These are phyloP conservation scores for Stenocarpella maydis DNA, from an alignment of 2,329 filamentous ascomycete genomes.

Conservation along the genomic window DNA sequence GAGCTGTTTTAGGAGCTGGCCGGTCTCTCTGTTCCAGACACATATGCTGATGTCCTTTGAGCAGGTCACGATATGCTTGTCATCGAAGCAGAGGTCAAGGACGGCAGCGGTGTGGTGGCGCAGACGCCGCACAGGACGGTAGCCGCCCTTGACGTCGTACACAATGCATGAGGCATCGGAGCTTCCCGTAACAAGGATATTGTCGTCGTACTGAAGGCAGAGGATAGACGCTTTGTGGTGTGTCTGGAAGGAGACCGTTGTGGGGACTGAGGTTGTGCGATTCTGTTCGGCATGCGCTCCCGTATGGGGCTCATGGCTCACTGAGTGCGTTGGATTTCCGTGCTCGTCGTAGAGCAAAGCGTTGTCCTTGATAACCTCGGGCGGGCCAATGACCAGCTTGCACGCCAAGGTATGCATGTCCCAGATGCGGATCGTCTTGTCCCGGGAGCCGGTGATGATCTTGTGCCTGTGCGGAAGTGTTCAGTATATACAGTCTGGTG, in stretches of 20 bases:
- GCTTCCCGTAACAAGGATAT: slow-evolving; percentile 93
- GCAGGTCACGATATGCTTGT: slow-evolving; percentile 93
- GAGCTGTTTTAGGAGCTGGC: slow-evolving; percentile 78
- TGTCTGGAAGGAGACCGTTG: slow-evolving; percentile 63
- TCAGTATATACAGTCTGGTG: neutral
- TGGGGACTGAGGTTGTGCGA: slow-evolving; percentile 58
- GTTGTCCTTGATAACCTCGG: slow-evolving; percentile 64
- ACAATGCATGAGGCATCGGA: slow-evolving; percentile 93
- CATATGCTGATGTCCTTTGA: slow-evolving; percentile 95
- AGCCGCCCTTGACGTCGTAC: slow-evolving; percentile 82
- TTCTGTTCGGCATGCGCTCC: slow-evolving; percentile 26
- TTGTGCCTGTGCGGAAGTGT: slow-evolving; percentile 69
- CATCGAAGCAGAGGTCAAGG: slow-evolving; percentile 91
- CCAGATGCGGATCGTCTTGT: slow-evolving; percentile 96
- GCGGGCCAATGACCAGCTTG: slow-evolving; percentile 84
- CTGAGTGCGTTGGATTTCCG: slow-evolving; percentile 62
- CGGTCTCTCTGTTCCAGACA: slow-evolving; percentile 89
- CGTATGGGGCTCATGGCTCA: slow-evolving; percentile 54
- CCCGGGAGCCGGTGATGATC: slow-evolving; percentile 94
- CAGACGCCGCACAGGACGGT: slow-evolving; percentile 81
- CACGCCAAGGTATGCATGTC: slow-evolving; percentile 90
- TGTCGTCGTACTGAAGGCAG: slow-evolving; percentile 92
- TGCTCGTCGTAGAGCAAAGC: slow-evolving; percentile 61
- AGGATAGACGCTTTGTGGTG: slow-evolving; percentile 94
- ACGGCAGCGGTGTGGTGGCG: slow-evolving; percentile 85